Percentiles rank a stretch among this genome's conserved stretches.
phyloP scores from a whole-genome alignment of 2,329 filamentous ascomycete species.

The Cryoendolithus antarcticus region DNA sequence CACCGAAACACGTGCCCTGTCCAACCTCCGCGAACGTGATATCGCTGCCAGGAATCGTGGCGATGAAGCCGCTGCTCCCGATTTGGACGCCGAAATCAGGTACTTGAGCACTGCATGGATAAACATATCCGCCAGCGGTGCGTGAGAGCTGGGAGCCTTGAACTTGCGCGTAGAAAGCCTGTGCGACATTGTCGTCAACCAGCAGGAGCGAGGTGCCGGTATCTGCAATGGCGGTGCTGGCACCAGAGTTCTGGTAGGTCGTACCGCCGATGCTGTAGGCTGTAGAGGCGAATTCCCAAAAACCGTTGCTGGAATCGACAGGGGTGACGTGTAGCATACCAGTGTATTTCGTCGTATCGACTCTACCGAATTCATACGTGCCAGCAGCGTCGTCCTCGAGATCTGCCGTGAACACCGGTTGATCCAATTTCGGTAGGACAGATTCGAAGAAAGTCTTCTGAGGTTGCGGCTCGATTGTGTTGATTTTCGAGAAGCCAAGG shows the following conservation, averaged over 20 bases:
- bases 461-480: constrained; percentile 49
- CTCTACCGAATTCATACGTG: constrained; percentile 61
- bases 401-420: constrained; percentile 60
- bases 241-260: constrained; percentile 41
- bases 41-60: constrained; percentile 22
- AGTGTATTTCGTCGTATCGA: constrained; percentile 51
- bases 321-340: constrained; percentile 51
- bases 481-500: constrained; percentile 53
- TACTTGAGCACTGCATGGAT: constrained; percentile 29
- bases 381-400: constrained; percentile 44
- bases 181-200: constrained; percentile 38
- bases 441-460: constrained; percentile 69
- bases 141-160: constrained; percentile 25
- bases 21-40: constrained; percentile 43
- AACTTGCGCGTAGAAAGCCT: constrained; percentile 32
- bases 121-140: constrained; percentile 31
- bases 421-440: constrained; percentile 45
- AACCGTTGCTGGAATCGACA: constrained; percentile 50
- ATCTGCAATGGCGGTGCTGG: constrained; percentile 33
- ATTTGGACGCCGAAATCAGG: constrained; percentile 42
- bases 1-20: constrained; percentile 52
- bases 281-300: constrained; percentile 54
- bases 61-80: constrained; percentile 35
- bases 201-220: constrained; percentile 53
- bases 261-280: constrained; percentile 45